phyloP scores from a whole-genome alignment of 1,284 basidiomycete species.

The Grifola frondosa region DNA sequence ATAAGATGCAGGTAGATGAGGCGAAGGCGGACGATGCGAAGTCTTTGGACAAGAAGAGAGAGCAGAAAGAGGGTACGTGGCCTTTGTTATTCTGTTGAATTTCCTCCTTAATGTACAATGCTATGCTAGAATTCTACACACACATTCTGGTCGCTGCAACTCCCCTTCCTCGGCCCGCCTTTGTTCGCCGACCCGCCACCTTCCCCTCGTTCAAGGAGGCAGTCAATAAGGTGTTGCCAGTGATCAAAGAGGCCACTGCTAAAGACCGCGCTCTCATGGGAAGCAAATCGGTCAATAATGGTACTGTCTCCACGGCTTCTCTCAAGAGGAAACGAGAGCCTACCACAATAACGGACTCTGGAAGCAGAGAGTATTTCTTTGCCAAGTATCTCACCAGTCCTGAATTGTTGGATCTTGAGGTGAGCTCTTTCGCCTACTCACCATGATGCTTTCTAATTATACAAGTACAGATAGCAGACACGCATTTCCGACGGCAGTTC shows the following conservation, averaged over 20 bases:
- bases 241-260: conserved; percentile 79
- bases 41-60: conserved; percentile 31
- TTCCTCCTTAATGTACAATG: conserved; percentile 4
- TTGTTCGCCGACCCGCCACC: conserved; percentile 53
- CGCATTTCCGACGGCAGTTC: conserved; percentile 88
- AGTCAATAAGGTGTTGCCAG: conserved; percentile 69
- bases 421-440: conserved; percentile 30
- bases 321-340: conserved; percentile 67
- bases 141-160: conserved; percentile 83
- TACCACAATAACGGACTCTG: conserved; percentile 46
- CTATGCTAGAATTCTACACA: conserved; percentile 71
- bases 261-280: conserved; percentile 84
- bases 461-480: conserved; percentile 71
- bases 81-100: conserved; percentile 3
- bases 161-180: conserved; percentile 72
- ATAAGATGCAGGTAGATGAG: conserved; percentile 43
- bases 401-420: conserved; percentile 84
- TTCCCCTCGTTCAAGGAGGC: conserved; percentile 67
- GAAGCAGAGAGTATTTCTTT: conserved; percentile 77
- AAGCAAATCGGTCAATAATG: conserved; percentile 42
- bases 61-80: conserved; percentile 69
- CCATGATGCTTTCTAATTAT: neutral
- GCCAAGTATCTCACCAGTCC: conserved; percentile 89
- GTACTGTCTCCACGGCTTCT: conserved; percentile 36
- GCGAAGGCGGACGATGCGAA: conserved; percentile 37